Evolutionary conservation across 192 early-diverging fungal genomes (phyloP), one percentile per base, ranked within the genome.

Genomic region (Piromyces sp.): DNA sequence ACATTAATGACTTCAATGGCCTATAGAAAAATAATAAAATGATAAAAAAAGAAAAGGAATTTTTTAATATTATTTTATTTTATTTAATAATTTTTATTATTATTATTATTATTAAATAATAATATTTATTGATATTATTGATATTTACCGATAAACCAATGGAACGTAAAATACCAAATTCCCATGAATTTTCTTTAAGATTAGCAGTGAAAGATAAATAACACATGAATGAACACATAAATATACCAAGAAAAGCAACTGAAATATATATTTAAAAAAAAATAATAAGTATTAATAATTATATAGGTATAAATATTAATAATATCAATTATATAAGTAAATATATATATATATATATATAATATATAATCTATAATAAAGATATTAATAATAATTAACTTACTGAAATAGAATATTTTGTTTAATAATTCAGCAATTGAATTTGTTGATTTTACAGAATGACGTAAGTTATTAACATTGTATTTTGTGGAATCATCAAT

Each of bases 171-270:
- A 86, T 84, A 30, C 85, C 85, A 81, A 86, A 86, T 78, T 86
- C 85, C 85, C 85, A 86, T 30, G 83, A 79, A 58, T 86, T 86
- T 79, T 86, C 85, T 29, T 82, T 82, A 16, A 86, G 80, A 58
- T 86, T 86, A 30, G 85, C 85, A 1, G 85, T 84, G n/a, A 86
- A 86, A 3, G 85, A 86, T 2, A 86, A 82, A 81, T 84, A 86
- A 3, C 84, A 81, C 11, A 86, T 84, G 78, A 86, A 86, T 30
- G 84, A 86, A 58, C 83, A 84, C 29, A 84, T 83, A 29, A 86
- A 30, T 29, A 86, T 79, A 15, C 85, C 85, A 16, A 86, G 83
- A 3, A 84, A 51, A 16, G 85, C 83, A 22, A 86, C 85, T 86
- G 33, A 40, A 16, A 33, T 33, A 33, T 33, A 9, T 33, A 33